These are phyloP conservation scores for Nitzschia inconspicua DNA, from an alignment of 108 stramenopile genomes.

Conservation along the genomic window DNA sequence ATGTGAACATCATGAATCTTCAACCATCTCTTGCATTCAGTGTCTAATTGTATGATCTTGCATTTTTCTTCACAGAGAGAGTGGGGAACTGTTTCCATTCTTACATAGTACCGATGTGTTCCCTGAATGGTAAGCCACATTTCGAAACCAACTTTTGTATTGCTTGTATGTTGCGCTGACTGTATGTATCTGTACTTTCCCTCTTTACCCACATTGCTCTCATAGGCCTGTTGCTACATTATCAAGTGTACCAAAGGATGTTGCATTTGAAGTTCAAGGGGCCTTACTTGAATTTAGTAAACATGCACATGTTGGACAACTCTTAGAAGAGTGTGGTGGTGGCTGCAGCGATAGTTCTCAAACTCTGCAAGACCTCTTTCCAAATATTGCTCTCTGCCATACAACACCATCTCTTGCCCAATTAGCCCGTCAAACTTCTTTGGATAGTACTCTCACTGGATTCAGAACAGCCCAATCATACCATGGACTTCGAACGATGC, in stretches of 20 bases:
- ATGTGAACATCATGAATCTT: too few species aligned
- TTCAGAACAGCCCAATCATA: constrained; percentile 12
- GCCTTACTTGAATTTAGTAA: constrained; percentile 13
- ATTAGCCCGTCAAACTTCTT: not conserved
- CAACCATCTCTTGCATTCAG: too few species aligned
- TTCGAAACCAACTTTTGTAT: too few species aligned
- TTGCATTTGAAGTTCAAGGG: constrained; percentile 9
- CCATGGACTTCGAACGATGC: constrained; percentile 4
- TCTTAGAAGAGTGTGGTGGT: not conserved
- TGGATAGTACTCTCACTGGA: not conserved
- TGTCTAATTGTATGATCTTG: too few species aligned
- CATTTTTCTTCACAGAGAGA: too few species aligned
- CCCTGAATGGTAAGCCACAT: constrained; percentile 33
- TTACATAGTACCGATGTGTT: constrained; percentile 4
- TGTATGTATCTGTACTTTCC: too few species aligned
- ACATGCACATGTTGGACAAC: constrained; percentile 8
- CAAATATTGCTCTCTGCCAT: not conserved
- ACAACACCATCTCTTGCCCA: not conserved
- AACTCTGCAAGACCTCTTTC: not conserved
- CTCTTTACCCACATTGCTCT: too few species aligned
- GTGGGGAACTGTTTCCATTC: constrained; percentile 18
- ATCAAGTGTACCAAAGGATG: not conserved
- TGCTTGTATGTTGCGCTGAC: too few species aligned
- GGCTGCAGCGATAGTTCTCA: not conserved
- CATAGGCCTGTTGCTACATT: constrained; percentile 3